A percentile compares a stretch with the other conserved stretches of the same genome.
Evolutionary conservation across 2,329 filamentous ascomycete species (phyloP).

Genomic region (Colletotrichum brevisporum): DNA sequence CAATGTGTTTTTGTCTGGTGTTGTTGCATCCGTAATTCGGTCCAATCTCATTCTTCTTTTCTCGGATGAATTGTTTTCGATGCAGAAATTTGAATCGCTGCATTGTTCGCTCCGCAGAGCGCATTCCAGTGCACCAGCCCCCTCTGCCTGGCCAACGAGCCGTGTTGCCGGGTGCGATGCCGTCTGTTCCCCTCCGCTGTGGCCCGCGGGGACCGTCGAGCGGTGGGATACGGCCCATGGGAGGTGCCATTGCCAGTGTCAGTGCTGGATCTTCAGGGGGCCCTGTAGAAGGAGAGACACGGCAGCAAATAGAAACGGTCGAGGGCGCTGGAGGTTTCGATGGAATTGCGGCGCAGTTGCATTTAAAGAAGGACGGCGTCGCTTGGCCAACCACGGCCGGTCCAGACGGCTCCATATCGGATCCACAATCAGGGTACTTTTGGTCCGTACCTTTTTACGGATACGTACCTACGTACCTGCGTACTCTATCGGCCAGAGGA

Average conservation of each 20-base stretch:
- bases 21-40: background rate
- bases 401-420: background rate
- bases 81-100: too few relatives aligned
- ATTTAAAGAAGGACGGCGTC: constrained; percentile 22
- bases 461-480: too few relatives aligned
- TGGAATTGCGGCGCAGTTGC: constrained; percentile 26
- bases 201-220: background rate
- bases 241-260: background rate
- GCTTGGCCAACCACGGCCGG: constrained; percentile 33
- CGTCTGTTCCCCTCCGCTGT: constrained; percentile 1
- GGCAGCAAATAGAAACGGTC: constrained; percentile 2
- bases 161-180: background rate
- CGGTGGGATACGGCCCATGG: background rate
- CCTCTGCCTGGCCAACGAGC: constrained; percentile 8
- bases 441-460: background rate
- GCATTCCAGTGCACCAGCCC: background rate
- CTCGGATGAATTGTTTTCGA: too few relatives aligned
- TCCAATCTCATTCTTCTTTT: background rate
- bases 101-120: background rate
- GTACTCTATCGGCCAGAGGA: background rate
- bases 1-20: background rate
- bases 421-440: constrained; percentile 5
- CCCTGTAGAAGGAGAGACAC: background rate
- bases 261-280: background rate
- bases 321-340: background rate